These are phyloP conservation scores for Chaetomium fimeti DNA, from an alignment of 495 filamentous ascomycete genomes.

Conservation along the genomic window DNA sequence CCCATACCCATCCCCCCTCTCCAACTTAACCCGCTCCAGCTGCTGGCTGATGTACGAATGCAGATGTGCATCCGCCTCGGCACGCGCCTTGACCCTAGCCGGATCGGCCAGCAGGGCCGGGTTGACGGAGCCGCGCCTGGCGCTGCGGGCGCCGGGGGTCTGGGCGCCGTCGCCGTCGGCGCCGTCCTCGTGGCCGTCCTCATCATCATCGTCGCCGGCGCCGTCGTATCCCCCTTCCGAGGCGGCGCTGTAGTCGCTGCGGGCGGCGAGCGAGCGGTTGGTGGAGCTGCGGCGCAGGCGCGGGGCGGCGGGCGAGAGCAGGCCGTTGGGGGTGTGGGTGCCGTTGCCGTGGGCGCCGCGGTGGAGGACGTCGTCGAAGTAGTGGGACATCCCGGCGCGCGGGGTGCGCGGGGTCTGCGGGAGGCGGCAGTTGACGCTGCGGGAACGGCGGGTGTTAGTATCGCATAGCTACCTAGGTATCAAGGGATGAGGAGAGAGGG, in stretches of 20 bases:
- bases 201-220: conserved; percentile 31
- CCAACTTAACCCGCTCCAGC: conserved; percentile 57
- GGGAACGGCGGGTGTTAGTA: conserved; percentile 22
- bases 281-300: conserved; percentile 78
- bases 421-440: conserved; percentile 81
- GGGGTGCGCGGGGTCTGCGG: conserved; percentile 91
- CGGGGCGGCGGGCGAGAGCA: conserved; percentile 41
- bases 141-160: conserved; percentile 11
- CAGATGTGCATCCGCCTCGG: conserved; percentile 62
- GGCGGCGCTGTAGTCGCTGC: conserved; percentile 69
- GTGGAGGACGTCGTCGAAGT: conserved; percentile 90
- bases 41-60: conserved; percentile 70
- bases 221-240: conserved; percentile 23
- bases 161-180: conserved; percentile 37
- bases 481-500: neutral
- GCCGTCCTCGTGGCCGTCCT: conserved; percentile 26
- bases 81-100: conserved; percentile 44
- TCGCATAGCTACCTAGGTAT: conserved; percentile 4
- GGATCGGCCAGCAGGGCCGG: conserved; percentile 33
- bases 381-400: conserved; percentile 75
- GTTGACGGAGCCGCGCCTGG: conserved; percentile 36
- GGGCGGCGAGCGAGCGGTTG: conserved; percentile 75
- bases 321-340: conserved; percentile 37
- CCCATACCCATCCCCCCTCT: conserved; percentile 37
- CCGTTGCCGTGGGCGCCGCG: conserved; percentile 38